phyloP scores from a whole-genome alignment of 225 moss, liverwort and hornwort genomes.

The Rhytidiadelphus loreus region DNA sequence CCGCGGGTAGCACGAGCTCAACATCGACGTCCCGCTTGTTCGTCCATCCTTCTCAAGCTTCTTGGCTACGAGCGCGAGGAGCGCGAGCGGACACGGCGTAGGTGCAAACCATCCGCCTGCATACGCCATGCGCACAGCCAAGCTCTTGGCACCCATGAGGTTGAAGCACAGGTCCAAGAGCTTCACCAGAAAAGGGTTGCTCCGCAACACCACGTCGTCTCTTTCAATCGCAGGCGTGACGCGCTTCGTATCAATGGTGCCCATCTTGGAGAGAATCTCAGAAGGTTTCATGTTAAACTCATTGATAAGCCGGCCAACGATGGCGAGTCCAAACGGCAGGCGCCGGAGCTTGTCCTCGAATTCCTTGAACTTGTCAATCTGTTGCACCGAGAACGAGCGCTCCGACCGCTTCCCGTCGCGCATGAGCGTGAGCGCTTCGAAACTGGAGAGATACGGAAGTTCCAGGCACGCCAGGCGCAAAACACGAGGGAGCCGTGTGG shows the following conservation, averaged over 20 bases:
- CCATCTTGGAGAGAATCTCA: constrained; percentile 35
- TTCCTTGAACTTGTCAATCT: constrained; percentile 39
- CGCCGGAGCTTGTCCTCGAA: constrained; percentile 47
- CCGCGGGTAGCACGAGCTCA: constrained; percentile 22
- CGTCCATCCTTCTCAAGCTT: constrained; percentile 16
- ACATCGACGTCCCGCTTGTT: not conserved
- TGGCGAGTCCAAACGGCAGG: constrained; percentile 35
- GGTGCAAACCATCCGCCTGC: constrained; percentile 52
- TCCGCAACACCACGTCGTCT: constrained; percentile 38
- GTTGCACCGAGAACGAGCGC: constrained; percentile 17
- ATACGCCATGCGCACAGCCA: constrained; percentile 44
- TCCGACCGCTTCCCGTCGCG: constrained; percentile 12
- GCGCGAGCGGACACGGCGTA: constrained; percentile 20
- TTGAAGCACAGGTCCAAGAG: constrained; percentile 43
- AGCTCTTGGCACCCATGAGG: constrained; percentile 18
- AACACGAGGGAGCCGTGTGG: constrained; percentile 37
- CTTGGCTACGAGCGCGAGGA: constrained; percentile 20
- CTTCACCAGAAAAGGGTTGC: constrained; percentile 40
- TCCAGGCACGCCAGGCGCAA: constrained; percentile 29
- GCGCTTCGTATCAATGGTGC: constrained; percentile 6
- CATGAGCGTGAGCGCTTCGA: constrained; percentile 51
- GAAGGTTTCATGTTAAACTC: constrained; percentile 39
- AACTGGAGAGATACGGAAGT: constrained; percentile 23
- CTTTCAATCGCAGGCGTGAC: not conserved
- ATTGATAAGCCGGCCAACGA: constrained; percentile 38